These are phyloP conservation scores for Solanum boliviense DNA, from an alignment of 257 asterid genomes.

Conservation along the genomic window DNA sequence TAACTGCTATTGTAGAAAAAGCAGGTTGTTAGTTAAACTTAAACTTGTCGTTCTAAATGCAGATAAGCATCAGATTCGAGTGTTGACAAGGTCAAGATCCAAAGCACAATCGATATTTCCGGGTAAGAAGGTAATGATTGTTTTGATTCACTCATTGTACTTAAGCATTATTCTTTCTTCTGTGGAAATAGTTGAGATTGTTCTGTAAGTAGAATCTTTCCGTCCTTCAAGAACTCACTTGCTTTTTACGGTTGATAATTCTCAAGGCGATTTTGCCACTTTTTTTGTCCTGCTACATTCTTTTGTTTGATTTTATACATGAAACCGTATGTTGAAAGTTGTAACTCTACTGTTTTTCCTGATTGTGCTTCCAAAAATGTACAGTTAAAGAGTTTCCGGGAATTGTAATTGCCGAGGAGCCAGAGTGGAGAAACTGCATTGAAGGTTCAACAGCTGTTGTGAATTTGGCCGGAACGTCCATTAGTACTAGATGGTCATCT, in stretches of 20 bases:
- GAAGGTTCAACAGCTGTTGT: slow-evolving; percentile 88
- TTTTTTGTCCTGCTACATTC: not conserved
- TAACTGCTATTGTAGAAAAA: not conserved
- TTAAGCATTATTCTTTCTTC: not conserved
- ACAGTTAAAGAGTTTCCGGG: slow-evolving; percentile 67
- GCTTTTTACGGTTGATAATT: not conserved
- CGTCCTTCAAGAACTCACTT: not conserved
- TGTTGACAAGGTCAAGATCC: slow-evolving; percentile 72
- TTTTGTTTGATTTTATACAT: not conserved
- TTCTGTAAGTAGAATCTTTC: not conserved
- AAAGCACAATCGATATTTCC: slow-evolving; percentile 71
- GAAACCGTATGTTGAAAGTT: not conserved
- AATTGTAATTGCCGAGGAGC: slow-evolving; percentile 65
- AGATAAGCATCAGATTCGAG: slow-evolving; percentile 74
- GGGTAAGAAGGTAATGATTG: slow-evolving; percentile 93
- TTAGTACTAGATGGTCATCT: slow-evolving; percentile 89
- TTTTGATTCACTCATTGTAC: slow-evolving; percentile 1
- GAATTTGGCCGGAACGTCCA: slow-evolving; percentile 86
- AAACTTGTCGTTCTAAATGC: slow-evolving; percentile 4
- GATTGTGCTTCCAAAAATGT: not conserved
- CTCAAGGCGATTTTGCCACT: not conserved
- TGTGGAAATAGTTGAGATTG: not conserved
- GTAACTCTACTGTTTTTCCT: not conserved
- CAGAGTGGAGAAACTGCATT: slow-evolving; percentile 72
- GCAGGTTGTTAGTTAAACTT: not conserved